Percentiles rank a stretch among this genome's conserved stretches.
Evolutionary conservation across 176 grass and related monocot genomes (phyloP).

Genomic region (Ensete ventricosum): DNA sequence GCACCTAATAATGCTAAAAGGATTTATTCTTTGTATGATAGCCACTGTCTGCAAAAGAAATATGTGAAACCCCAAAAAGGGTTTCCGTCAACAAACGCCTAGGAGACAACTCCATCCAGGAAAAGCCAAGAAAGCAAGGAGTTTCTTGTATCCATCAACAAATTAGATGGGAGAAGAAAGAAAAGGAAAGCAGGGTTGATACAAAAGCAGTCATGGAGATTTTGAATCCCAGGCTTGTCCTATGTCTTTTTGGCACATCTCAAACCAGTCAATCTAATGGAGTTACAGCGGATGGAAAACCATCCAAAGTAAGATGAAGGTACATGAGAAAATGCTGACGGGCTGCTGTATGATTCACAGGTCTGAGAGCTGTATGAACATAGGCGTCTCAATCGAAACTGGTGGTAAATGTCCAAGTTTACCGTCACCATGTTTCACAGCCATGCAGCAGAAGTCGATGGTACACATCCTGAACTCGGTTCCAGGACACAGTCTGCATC

Average conservation of each 20-base stretch:
- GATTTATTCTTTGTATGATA: not conserved
- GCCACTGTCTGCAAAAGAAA: not conserved
- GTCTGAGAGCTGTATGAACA: too few relatives aligned
- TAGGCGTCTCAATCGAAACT: too few relatives aligned
- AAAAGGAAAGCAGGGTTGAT: too few relatives aligned
- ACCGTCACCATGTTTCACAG: not conserved
- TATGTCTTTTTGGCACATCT: too few relatives aligned
- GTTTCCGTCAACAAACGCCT: not conserved
- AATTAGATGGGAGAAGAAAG: not conserved
- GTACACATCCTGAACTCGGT: not conserved
- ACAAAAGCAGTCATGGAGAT: too few relatives aligned
- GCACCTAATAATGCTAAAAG: not conserved
- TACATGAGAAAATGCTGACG: too few relatives aligned
- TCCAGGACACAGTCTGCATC: not conserved
- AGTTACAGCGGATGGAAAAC: too few relatives aligned
- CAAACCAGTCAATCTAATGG: too few relatives aligned
- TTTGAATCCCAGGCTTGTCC: too few relatives aligned
- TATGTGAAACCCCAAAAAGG: not conserved
- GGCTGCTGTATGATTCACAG: too few relatives aligned
- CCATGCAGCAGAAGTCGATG: not conserved
- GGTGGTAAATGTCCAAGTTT: not conserved
- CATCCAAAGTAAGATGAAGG: too few relatives aligned
- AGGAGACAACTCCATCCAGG: not conserved
- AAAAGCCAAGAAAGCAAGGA: not conserved
- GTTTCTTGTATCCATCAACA: not conserved